Conservation (phyloP, 495 filamentous ascomycete species). For the Pseudoneurospora amorphoporcata region DNA sequence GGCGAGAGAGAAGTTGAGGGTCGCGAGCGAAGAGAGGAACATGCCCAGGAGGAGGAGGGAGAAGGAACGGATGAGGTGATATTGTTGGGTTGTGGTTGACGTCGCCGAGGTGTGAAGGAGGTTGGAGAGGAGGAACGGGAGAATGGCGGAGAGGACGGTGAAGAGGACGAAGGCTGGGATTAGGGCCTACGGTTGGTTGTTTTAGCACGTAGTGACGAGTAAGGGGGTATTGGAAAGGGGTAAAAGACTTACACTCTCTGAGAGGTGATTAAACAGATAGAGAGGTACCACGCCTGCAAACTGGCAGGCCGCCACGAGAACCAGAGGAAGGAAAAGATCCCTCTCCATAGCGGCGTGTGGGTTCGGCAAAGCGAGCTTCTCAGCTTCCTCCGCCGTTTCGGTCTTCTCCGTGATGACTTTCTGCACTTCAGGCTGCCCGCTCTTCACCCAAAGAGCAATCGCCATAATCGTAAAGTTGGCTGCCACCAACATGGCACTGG, state of each 20-base stretch:
- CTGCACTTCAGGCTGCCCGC: conserved; percentile 40
- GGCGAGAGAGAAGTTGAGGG: conserved; percentile 89
- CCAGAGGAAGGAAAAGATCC: conserved; percentile 66
- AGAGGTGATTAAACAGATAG: conserved; percentile 72
- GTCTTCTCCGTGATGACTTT: conserved; percentile 5
- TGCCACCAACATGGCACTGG: conserved; percentile 92
- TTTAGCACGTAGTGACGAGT: conserved; percentile 1
- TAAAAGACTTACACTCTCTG: conserved; percentile 45
- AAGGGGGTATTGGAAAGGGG: neutral
- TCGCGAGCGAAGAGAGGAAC: conserved; percentile 84
- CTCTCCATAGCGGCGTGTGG: conserved; percentile 45
- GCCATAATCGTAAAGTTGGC: conserved; percentile 92
- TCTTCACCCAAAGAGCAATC: conserved; percentile 83
- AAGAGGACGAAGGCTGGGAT: conserved; percentile 47
- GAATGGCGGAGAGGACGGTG: conserved; percentile 43
- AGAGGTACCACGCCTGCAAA: conserved; percentile 75
- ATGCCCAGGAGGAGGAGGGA: conserved; percentile 85
- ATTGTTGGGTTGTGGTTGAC: conserved; percentile 53
- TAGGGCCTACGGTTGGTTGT: conserved; percentile 39
- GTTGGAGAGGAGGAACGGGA: conserved; percentile 49
- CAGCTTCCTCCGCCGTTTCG: conserved; percentile 10
- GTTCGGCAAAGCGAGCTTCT: conserved; percentile 8
- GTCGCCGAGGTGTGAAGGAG: conserved; percentile 35
- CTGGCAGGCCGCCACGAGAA: conserved; percentile 59
- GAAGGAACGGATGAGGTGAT: conserved; percentile 75